A percentile compares a stretch with the other conserved stretches of the same genome.
phyloP scores from a whole-genome alignment of 2,329 filamentous ascomycete species.

The Nemania diffusa region DNA sequence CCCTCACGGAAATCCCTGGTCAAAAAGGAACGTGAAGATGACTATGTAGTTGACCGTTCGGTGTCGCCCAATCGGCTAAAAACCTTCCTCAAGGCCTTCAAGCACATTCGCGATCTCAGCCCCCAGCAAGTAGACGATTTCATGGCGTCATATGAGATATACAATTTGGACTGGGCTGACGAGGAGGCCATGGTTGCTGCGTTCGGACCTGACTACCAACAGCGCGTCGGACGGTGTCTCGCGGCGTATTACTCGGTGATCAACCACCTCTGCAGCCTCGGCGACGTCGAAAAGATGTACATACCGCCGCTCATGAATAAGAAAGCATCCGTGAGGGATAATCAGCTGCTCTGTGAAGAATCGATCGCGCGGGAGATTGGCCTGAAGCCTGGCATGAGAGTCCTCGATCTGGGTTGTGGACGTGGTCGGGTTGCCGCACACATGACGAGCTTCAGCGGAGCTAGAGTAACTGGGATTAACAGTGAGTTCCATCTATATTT shows the following conservation, averaged over 20 bases:
- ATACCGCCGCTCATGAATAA: constrained; percentile 65
- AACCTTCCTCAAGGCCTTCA: constrained; percentile 62
- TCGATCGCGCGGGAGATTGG: constrained; percentile 60
- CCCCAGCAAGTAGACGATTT: constrained; percentile 64
- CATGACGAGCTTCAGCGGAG: constrained; percentile 60
- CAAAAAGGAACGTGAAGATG: constrained; percentile 30
- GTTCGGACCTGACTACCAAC: constrained; percentile 60
- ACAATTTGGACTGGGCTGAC: constrained; percentile 65
- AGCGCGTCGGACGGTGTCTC: constrained; percentile 62
- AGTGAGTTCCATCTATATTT: constrained; percentile 41
- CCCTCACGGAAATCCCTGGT: constrained; percentile 20
- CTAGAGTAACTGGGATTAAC: constrained; percentile 62
- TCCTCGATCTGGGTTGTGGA: constrained; percentile 64
- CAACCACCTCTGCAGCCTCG: constrained; percentile 65
- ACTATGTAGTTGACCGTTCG: constrained; percentile 53
- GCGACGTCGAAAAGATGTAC: constrained; percentile 69
- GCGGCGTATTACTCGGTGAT: constrained; percentile 64
- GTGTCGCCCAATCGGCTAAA: constrained; percentile 60
- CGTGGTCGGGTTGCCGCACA: constrained; percentile 64
- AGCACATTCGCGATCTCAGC: constrained; percentile 59
- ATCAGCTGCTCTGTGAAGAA: constrained; percentile 64
- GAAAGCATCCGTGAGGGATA: constrained; percentile 60
- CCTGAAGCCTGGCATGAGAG: constrained; percentile 57
- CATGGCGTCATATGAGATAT: constrained; percentile 67
- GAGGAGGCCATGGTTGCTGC: constrained; percentile 59